Evolutionary conservation across 257 asterid genomes (phyloP).

Genomic region (Datura wrightii): DNA sequence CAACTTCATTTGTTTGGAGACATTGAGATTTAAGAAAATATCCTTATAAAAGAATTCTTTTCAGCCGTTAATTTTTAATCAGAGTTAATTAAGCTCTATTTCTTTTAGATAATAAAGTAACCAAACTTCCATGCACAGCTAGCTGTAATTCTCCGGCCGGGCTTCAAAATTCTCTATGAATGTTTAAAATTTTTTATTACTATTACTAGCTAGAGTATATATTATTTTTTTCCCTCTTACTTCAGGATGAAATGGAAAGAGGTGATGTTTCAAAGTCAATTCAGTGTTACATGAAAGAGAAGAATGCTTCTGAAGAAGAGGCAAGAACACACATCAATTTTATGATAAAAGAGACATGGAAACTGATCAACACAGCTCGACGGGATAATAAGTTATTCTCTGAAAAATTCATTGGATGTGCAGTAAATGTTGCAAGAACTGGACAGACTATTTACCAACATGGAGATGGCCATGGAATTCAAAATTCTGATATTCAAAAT

Average conservation of each 20-base stretch:
- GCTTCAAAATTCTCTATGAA: too few species aligned
- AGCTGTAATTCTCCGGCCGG: too few species aligned
- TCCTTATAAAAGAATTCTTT: too few species aligned
- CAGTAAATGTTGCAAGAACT: constrained; percentile 30
- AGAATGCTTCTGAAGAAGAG: constrained; percentile 33
- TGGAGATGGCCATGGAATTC: constrained; percentile 43
- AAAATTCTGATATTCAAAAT: neutral
- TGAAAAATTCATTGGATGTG: neutral
- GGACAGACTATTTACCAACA: constrained; percentile 37
- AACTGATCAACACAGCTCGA: constrained; percentile 30
- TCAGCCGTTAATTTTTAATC: too few species aligned
- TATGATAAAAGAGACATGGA: constrained; percentile 34
- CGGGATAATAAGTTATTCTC: neutral
- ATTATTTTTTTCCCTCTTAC: too few species aligned
- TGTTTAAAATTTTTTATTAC: too few species aligned
- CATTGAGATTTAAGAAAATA: too few species aligned
- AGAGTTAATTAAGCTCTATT: too few species aligned
- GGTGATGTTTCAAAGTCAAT: constrained; percentile 39
- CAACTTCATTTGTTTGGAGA: too few species aligned
- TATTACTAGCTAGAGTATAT: too few species aligned
- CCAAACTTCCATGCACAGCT: too few species aligned
- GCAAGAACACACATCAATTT: constrained; percentile 23
- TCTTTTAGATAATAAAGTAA: too few species aligned
- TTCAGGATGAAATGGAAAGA: constrained; percentile 28
- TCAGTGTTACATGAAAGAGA: constrained; percentile 38